Evolutionary conservation across 345 rosid genomes (phyloP).

Genomic region (Hibiscus mutabilis): DNA sequence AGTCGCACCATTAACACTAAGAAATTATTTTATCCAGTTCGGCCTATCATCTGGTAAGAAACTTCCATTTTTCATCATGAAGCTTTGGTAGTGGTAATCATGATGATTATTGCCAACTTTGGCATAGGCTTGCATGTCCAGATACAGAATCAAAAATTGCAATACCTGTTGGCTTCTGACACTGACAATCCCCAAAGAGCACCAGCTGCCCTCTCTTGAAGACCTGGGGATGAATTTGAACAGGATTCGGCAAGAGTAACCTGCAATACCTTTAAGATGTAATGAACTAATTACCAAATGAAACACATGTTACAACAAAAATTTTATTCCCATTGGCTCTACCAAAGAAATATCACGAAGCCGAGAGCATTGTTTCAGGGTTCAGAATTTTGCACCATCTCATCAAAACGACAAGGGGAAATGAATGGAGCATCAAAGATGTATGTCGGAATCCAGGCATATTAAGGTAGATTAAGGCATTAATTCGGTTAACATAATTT

Average conservation of each 20-base stretch:
- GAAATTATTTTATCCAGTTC: no score
- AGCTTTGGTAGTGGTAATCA: no score
- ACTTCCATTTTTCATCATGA: no score
- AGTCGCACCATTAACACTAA: no score
- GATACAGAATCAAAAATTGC: not conserved
- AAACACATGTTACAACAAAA: not conserved
- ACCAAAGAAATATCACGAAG: no score
- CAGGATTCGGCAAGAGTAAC: slow-evolving; percentile 73
- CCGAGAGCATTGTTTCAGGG: not conserved
- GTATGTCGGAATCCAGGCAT: slow-evolving; percentile 2
- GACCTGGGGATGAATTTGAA: slow-evolving; percentile 57
- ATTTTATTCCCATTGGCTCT: no score
- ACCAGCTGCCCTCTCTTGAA: slow-evolving; percentile 91
- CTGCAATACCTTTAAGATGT: not conserved
- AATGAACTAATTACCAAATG: not conserved
- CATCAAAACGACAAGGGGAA: not conserved
- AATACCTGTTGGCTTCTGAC: slow-evolving; percentile 81
- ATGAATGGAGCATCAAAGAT: not conserved
- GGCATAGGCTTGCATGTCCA: not conserved
- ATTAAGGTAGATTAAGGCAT: not conserved
- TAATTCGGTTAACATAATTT: not conserved
- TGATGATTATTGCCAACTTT: no score
- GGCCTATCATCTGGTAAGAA: no score
- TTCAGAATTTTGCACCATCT: not conserved
- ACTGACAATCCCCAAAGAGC: slow-evolving; percentile 97